These are phyloP conservation scores for Canariomyces notabilis DNA, from an alignment of 2,329 filamentous ascomycete genomes.

Conservation along the genomic window DNA sequence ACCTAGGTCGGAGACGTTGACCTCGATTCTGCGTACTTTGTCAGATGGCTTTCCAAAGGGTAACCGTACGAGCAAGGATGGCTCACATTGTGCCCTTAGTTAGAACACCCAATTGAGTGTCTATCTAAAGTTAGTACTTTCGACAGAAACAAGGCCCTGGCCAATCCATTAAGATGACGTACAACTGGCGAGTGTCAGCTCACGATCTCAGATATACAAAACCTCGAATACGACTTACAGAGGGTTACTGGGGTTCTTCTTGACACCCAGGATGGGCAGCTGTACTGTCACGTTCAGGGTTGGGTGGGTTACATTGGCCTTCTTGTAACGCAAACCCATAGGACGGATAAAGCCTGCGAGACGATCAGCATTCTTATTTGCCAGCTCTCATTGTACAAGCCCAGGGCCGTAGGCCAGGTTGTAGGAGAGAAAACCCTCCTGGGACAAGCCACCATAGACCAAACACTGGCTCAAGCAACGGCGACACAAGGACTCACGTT, in stretches of 20 bases:
- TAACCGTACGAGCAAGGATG: not conserved
- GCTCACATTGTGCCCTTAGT: slow-evolving; percentile 67
- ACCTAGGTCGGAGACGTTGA: slow-evolving; percentile 89
- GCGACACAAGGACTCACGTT: slow-evolving; percentile 44
- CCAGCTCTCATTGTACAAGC: not conserved
- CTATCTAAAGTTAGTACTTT: slow-evolving; percentile 52
- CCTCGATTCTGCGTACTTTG: slow-evolving; percentile 54
- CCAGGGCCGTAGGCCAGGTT: not conserved
- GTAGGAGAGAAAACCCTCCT: not conserved
- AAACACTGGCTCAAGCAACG: slow-evolving; percentile 37
- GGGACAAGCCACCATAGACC: not conserved
- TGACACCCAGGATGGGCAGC: slow-evolving; percentile 66
- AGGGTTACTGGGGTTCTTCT: slow-evolving; percentile 69
- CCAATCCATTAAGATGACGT: not conserved
- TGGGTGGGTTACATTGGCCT: slow-evolving; percentile 57
- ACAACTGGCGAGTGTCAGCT: slow-evolving; percentile 11
- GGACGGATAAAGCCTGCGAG: slow-evolving; percentile 60
- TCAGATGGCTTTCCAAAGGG: slow-evolving; percentile 3
- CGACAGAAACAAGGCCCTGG: not conserved
- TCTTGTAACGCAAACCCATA: slow-evolving; percentile 76
- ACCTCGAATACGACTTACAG: slow-evolving; percentile 33
- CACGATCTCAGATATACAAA: not conserved
- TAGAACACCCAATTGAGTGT: slow-evolving; percentile 86
- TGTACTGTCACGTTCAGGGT: slow-evolving; percentile 61
- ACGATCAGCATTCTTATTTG: not conserved